Evolutionary conservation across 2,329 filamentous ascomycete genomes (phyloP).

Genomic region (Neopestalotiopsis sp.): DNA sequence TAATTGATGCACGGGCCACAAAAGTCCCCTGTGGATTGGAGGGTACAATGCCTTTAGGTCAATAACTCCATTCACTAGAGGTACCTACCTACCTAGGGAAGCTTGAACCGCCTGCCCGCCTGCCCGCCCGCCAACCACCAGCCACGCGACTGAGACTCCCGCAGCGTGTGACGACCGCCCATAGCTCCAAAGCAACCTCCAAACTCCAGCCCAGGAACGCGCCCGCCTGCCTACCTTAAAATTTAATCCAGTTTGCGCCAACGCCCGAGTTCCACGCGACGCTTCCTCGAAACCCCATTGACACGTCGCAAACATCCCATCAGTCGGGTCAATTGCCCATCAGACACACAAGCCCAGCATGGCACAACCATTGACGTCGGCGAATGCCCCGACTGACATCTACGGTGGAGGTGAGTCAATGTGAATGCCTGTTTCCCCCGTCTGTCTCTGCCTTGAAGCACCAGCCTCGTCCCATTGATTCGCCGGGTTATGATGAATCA

Average conservation of each 20-base stretch:
- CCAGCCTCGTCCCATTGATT: constrained; percentile 13
- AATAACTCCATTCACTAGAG: background rate
- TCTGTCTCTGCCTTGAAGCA: background rate
- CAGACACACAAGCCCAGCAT: constrained; percentile 39
- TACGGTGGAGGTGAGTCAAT: constrained; percentile 64
- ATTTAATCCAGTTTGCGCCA: constrained; percentile 16
- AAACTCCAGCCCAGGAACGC: constrained; percentile 4
- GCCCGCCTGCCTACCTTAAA: background rate
- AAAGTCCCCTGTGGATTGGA: background rate
- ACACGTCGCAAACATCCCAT: background rate
- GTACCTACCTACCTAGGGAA: no score
- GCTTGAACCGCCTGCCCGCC: background rate
- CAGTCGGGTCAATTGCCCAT: constrained; percentile 3
- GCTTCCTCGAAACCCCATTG: background rate
- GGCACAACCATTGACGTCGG: constrained; percentile 61
- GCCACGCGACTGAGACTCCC: constrained; percentile 12
- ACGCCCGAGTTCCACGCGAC: background rate
- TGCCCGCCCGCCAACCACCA: constrained; percentile 6
- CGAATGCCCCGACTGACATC: constrained; percentile 65
- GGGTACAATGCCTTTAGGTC: background rate
- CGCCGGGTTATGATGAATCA: constrained; percentile 3
- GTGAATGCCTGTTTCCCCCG: background rate
- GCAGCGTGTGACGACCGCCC: background rate
- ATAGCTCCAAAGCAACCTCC: background rate
- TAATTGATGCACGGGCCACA: constrained; percentile 10